Base-by-base conservation (phyloP, 1,139 yeast species). In the Nadsonia commutata region DNA sequence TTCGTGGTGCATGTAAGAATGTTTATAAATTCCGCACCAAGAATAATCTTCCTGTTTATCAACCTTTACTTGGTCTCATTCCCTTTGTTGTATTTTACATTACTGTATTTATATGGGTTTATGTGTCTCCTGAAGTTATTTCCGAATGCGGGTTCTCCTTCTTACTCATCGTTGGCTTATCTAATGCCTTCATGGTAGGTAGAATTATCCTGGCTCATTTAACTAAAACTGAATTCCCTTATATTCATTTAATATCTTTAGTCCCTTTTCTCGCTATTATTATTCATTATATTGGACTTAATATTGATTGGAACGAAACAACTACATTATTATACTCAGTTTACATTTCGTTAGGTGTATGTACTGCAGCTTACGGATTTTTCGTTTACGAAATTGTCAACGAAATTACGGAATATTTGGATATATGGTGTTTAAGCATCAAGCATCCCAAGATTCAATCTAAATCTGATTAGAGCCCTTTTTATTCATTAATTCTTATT, bases 171-270 rank as follows among this genome's bases (percentile, higher is more conserved):
- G 73, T 80, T 51, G 95, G 95, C 3, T 69, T 80, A 36, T 71
- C 84, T 1, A 65, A 81, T 54, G 95, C 97, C 1, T 80, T 84
- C 55, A 69, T 76, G 1, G 96, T 88, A 18, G 97, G 97, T 3
- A 74, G 94, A 57, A 84, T 88, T 53, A 88, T 88, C 55, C 70
- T 83, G 47, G 93, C 86, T 2, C 96, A 88, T 61, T 75, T 88
- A 55, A 85, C 96, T 0, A 64, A 72, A 46, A 94, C 84, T 57
- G 56, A 64, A 2, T 88, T 82, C 68, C 97, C 97, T 41, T 64
- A 68, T 59, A 53, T 71, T 48, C 83, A 84, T 48, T 71, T 78
- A 23, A 85, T 94, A 38, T 71, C 78, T 71, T 66, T 74, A 41
- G 66, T 81, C 27, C 95, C 96, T 17, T 31, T 67, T 1, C 56